Conservation (phyloP, 768 basidiomycete species). For the Pleurotus tuoliensis region DNA sequence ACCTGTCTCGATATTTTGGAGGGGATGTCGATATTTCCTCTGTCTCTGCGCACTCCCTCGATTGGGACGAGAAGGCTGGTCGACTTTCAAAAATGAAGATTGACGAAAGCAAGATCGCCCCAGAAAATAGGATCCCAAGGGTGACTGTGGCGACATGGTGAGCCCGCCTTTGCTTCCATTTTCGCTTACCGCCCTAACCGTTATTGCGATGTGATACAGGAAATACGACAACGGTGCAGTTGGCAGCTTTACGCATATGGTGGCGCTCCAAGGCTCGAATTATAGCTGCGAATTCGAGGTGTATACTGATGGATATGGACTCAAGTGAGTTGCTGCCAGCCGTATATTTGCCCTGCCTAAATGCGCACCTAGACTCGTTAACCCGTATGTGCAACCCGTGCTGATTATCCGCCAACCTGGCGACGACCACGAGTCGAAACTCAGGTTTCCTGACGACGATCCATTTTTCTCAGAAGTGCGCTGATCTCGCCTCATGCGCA, state of each 20-base stretch:
- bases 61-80: conserved; percentile 89
- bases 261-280: conserved; percentile 85
- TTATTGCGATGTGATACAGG: conserved; percentile 33
- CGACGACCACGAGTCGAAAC: conserved; percentile 66
- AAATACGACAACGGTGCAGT: conserved; percentile 95
- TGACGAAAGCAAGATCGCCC: conserved; percentile 79
- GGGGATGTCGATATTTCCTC: conserved; percentile 85
- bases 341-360: conserved; percentile 3
- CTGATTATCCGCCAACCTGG: conserved; percentile 84
- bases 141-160: conserved; percentile 90
- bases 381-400: conserved; percentile 91
- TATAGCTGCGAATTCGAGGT: conserved; percentile 95
- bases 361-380: conserved; percentile 58
- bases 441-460: conserved; percentile 77
- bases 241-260: conserved; percentile 85
- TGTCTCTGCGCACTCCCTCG: conserved; percentile 81
- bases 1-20: conserved; percentile 94
- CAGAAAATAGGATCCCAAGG: conserved; percentile 89
- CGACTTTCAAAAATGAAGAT: conserved; percentile 72
- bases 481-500: not conserved
- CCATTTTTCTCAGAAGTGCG: conserved; percentile 82
- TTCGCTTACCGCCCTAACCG: not conserved
- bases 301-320: conserved; percentile 86
- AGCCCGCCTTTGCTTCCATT: conserved; percentile 13
- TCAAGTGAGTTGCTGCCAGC: conserved; percentile 49